Evolutionary conservation across 495 filamentous ascomycete genomes (phyloP), one percentile per base, ranked within the genome.

Genomic region (Trichoderma asperelloides): DNA sequence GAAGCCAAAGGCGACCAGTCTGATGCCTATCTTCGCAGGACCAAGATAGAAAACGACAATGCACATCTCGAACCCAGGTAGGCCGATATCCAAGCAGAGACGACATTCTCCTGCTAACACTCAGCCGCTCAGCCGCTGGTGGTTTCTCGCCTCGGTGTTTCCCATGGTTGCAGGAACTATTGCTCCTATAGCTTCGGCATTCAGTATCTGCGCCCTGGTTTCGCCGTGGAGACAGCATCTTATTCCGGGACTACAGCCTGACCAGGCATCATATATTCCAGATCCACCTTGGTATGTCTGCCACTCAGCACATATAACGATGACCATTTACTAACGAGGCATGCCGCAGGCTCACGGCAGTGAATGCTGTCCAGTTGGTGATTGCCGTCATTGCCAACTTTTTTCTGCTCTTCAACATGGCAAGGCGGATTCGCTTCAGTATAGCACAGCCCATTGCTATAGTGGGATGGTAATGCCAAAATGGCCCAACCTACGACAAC

Each of bases 91-190:
- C 39, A n/a, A 68, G 25, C 23, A 5, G 18, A 33, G 3, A 39
- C 15, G 43, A 39, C 30, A 13, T 23, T 41, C 30, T 8, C 25
- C 28, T 30, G 41, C 64, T 66, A 27, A 66, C 64, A 62, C 37
- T 51, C 15, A 37, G 65, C 13, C 51, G 65, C 27, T 7, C 64
- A 84, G 88, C 67, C 87, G 87, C 49, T 96, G 91, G 91, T 96
- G 92, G 92, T 88, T 94, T 70, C 89, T 90, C 11, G 89, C 87
- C 25, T 91, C 91, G 0, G 90, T 86, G 12, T 91, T 92, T 69
- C 92, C 92, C 37, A 82, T 96, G 71, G 80, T 92, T 37, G 91
- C 92, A 62, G 91, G 89, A 51, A 93, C 91, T 0, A 87, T 96
- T 65, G 92, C 92, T 0, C 92, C 92, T 4, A 90, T 95, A 67